Evolutionary conservation across 2,329 filamentous ascomycete species (phyloP).

Genomic region (Endoconidiophora polonica): DNA sequence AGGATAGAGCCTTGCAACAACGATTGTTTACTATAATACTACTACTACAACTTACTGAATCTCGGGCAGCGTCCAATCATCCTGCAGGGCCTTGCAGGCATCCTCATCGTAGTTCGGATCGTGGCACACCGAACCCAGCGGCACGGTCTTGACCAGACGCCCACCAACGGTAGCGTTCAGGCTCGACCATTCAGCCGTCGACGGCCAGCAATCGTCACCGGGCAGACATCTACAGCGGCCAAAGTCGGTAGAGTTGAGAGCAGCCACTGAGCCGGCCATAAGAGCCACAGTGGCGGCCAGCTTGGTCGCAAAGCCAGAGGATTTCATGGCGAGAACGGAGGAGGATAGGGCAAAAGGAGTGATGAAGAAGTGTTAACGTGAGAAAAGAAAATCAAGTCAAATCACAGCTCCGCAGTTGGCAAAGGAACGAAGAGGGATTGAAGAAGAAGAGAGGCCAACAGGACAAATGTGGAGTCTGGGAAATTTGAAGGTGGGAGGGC

Average conservation of each 20-base stretch:
- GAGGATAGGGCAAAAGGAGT: not conserved
- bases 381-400: not conserved
- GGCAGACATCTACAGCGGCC: conserved; percentile 29
- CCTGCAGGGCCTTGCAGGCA: conserved; percentile 24
- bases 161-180: conserved; percentile 37
- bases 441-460: not conserved
- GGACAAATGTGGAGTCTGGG: not conserved
- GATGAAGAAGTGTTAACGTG: not conserved
- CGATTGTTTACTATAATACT: too few species aligned
- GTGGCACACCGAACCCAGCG: conserved; percentile 37
- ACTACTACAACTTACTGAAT: conserved; percentile 20
- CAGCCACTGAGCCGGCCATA: not conserved
- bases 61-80: conserved; percentile 20
- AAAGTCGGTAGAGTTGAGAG: not conserved
- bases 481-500: not conserved
- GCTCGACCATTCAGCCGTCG: conserved; percentile 25
- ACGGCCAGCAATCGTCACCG: conserved; percentile 38
- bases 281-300: not conserved
- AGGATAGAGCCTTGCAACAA: too few species aligned
- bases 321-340: not conserved
- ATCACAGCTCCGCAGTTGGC: not conserved
- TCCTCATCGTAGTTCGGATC: conserved; percentile 27
- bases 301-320: not conserved
- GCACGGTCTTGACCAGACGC: conserved; percentile 33
- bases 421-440: not conserved